Conservation (phyloP, 1,284 basidiomycete genomes). For the Naganishia liquefaciens region DNA sequence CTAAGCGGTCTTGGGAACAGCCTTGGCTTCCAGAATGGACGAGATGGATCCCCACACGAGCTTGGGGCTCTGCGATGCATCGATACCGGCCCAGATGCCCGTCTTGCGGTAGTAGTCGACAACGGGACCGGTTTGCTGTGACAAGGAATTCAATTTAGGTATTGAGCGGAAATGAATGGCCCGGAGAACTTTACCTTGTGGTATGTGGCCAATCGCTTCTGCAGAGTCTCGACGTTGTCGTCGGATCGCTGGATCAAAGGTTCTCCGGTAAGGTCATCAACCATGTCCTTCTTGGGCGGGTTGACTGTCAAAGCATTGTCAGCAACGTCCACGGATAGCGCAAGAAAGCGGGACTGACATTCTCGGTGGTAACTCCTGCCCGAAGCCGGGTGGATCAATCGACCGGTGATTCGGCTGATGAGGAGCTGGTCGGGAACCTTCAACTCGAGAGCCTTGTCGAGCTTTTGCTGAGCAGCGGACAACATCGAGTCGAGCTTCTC, state of each 20-base stretch:
- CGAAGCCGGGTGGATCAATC: slow-evolving; percentile 84
- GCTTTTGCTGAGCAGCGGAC: slow-evolving; percentile 71
- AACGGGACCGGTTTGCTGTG: slow-evolving; percentile 82
- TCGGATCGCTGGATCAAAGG: slow-evolving; percentile 89
- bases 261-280: slow-evolving; percentile 93
- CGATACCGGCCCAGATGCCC: slow-evolving; percentile 83
- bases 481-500: slow-evolving; percentile 96
- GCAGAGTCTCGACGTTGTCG: slow-evolving; percentile 89
- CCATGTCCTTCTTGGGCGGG: slow-evolving; percentile 92
- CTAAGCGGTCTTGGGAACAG: slow-evolving; percentile 23
- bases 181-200: slow-evolving; percentile 59
- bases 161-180: background rate
- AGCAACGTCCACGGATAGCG: slow-evolving; percentile 7
- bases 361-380: slow-evolving; percentile 93
- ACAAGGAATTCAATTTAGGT: no score
- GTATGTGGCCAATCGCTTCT: slow-evolving; percentile 82
- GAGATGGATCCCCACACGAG: slow-evolving; percentile 84
- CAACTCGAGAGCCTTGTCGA: slow-evolving; percentile 90
- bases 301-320: slow-evolving; percentile 57
- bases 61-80: slow-evolving; percentile 87
- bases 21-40: slow-evolving; percentile 27
- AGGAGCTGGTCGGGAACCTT: slow-evolving; percentile 91
- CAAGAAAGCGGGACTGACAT: slow-evolving; percentile 65
- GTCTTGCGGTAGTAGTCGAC: slow-evolving; percentile 95
- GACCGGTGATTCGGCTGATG: slow-evolving; percentile 95